Conservation (phyloP, 768 basidiomycete genomes). For the Pleurotus citrinopileatus region DNA sequence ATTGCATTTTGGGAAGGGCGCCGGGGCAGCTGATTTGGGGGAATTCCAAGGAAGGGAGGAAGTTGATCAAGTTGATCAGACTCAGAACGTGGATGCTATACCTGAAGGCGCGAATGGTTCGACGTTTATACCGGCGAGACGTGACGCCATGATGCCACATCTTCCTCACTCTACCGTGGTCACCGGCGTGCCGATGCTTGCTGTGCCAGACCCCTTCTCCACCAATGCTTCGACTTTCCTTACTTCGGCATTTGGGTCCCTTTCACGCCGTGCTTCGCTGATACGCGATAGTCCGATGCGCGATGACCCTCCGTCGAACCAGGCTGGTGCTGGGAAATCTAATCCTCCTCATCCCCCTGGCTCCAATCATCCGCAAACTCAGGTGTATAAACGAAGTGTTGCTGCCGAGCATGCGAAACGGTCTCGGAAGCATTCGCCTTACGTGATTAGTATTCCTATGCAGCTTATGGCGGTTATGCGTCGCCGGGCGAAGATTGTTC, state of each 20-base stretch:
- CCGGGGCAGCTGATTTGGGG: neutral
- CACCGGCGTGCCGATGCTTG: neutral
- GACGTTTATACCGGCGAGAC: no score
- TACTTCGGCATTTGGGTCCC: neutral
- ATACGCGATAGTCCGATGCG: no score
- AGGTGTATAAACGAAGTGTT: conserved; percentile 43
- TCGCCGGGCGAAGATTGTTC: conserved; percentile 39
- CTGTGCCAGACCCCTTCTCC: neutral
- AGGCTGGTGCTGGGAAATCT: neutral
- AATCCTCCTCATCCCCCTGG: neutral
- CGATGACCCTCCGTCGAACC: neutral
- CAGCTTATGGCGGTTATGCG: conserved; percentile 41
- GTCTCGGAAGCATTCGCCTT: conserved; percentile 28
- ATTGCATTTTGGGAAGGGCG: conserved; percentile 36
- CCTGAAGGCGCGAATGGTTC: no score
- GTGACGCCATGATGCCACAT: no score
- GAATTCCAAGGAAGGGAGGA: neutral
- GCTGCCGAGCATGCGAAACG: conserved; percentile 50
- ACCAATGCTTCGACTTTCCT: neutral
- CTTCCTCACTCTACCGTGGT: neutral
- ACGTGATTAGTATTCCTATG: conserved; percentile 38
- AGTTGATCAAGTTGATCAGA: neutral
- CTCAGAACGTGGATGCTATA: neutral
- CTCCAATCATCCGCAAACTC: conserved; percentile 12
- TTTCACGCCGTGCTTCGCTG: neutral